These are phyloP conservation scores for Myochromella boudieri DNA, from an alignment of 768 basidiomycete genomes.

Conservation along the genomic window DNA sequence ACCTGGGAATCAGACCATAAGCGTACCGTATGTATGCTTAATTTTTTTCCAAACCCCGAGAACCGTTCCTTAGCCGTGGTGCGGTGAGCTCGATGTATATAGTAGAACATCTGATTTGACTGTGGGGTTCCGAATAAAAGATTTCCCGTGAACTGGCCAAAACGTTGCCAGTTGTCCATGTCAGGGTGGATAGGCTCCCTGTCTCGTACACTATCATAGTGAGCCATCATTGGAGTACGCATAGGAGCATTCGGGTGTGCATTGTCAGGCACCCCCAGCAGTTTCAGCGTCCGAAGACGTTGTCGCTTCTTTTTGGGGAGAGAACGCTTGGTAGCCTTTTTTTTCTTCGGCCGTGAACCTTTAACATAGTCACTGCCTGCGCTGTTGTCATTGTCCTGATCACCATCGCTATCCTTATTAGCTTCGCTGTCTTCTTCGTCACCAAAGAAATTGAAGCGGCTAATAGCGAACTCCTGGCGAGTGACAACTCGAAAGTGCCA, in stretches of 20 bases:
- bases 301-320: too few relatives aligned
- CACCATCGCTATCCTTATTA: background rate
- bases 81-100: too few relatives aligned
- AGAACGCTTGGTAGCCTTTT: too few relatives aligned
- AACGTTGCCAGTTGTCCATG: background rate
- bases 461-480: background rate
- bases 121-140: background rate
- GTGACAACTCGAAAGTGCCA: background rate
- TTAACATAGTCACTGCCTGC: background rate
- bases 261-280: too few relatives aligned
- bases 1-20: too few relatives aligned
- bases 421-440: background rate
- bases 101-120: background rate
- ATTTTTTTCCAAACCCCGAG: too few relatives aligned
- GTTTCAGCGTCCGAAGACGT: too few relatives aligned
- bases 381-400: background rate
- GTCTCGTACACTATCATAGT: background rate
- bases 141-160: background rate
- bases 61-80: too few relatives aligned
- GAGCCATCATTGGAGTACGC: background rate
- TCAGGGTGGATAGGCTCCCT: background rate
- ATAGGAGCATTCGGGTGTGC: background rate
- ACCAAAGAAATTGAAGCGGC: background rate
- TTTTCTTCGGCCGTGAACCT: too few relatives aligned
- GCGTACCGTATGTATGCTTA: too few relatives aligned